Evolutionary conservation across 2,329 filamentous ascomycete genomes (phyloP).

Genomic region (Alternaria gaisen): DNA sequence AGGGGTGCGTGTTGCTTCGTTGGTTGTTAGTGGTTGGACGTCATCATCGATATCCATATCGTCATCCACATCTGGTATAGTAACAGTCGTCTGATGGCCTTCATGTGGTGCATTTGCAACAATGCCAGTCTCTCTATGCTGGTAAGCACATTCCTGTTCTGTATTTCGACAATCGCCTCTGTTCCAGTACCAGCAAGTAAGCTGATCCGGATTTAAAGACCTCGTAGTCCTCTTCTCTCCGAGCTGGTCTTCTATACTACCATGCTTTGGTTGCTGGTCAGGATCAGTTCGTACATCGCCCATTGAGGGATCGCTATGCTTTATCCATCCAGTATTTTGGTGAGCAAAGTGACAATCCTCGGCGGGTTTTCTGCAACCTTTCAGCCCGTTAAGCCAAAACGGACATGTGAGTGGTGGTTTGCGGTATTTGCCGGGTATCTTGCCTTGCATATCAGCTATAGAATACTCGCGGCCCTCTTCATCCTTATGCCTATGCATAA

Average conservation of each 20-base stretch:
- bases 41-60: neutral
- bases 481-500: conserved; percentile 39
- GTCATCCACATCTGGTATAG: neutral
- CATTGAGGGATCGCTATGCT: neutral
- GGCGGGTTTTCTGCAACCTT: conserved; percentile 29
- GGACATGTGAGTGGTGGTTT: conserved; percentile 40
- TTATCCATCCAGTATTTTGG: conserved; percentile 38
- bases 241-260: neutral
- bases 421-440: conserved; percentile 37
- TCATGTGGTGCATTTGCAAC: conserved; percentile 15
- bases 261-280: neutral
- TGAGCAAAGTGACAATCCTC: conserved; percentile 42
- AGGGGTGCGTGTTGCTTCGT: neutral
- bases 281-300: conserved; percentile 21
- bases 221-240: neutral
- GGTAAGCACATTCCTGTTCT: conserved; percentile 17
- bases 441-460: conserved; percentile 25
- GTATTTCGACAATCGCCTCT: conserved; percentile 13
- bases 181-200: conserved; percentile 39
- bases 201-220: neutral
- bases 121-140: conserved; percentile 28
- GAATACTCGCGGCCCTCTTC: conserved; percentile 25
- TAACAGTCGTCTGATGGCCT: neutral
- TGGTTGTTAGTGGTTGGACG: neutral
- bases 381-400: conserved; percentile 31